phyloP scores from a whole-genome alignment of 2,329 filamentous ascomycete genomes.

The Ophiostoma angusticollis region DNA sequence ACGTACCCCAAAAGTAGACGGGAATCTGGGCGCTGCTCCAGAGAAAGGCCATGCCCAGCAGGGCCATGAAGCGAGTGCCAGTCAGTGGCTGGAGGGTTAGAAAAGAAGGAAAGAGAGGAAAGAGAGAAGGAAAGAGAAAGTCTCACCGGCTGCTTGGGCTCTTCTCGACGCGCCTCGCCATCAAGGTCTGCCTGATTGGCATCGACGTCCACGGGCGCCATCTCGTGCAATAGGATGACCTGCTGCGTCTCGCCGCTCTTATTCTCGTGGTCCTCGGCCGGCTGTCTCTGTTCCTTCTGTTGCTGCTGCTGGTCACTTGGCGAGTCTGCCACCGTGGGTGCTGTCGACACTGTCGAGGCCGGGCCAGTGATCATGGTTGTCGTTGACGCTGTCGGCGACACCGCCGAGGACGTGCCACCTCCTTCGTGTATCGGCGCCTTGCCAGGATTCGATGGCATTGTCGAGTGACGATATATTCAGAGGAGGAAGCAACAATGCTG shows the following conservation, averaged over 20 bases:
- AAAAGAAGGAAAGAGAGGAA: too few relatives aligned
- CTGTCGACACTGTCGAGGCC: conserved; percentile 1
- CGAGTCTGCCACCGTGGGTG: neutral
- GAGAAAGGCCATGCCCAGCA: conserved; percentile 19
- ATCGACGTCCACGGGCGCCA: conserved; percentile 1
- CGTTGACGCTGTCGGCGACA: conserved; percentile 4
- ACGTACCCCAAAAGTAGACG: conserved; percentile 18
- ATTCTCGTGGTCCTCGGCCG: neutral
- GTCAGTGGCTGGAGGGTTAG: conserved; percentile 4
- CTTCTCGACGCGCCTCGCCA: too few relatives aligned
- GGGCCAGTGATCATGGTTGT: conserved; percentile 8
- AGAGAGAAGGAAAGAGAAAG: neutral
- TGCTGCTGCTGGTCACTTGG: neutral
- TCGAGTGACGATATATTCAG: too few relatives aligned
- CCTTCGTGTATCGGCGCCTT: conserved; percentile 4
- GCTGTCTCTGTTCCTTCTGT: neutral
- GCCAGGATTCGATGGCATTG: neutral
- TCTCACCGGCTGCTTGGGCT: neutral
- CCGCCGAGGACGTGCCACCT: conserved; percentile 1
- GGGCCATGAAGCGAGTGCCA: conserved; percentile 14
- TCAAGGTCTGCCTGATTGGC: neutral
- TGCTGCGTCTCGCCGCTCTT: neutral
- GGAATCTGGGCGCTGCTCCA: conserved; percentile 20
- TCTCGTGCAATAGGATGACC: neutral
- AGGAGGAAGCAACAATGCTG: too few relatives aligned